A percentile compares a stretch with the other conserved stretches of the same genome.
Evolutionary conservation across 1,284 basidiomycete species (phyloP).

Genomic region (Trametes hirsuta): DNA sequence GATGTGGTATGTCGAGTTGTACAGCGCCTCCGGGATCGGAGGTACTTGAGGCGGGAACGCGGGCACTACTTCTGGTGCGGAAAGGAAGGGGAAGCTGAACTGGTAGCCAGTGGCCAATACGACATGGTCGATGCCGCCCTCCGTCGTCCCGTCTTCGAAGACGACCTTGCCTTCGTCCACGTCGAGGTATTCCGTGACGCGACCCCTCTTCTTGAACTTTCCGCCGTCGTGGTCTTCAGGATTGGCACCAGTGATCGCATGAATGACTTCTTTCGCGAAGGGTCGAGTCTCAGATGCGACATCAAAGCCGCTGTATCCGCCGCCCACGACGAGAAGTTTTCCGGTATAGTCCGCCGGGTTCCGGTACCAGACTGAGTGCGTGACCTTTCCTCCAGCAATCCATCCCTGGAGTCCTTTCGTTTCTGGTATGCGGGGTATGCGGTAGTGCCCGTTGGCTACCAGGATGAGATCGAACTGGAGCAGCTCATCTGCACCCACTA

Average conservation of each 20-base stretch:
- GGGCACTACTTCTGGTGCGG: slow-evolving; percentile 37
- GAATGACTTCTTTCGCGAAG: slow-evolving; percentile 51
- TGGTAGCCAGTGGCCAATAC: slow-evolving; percentile 79
- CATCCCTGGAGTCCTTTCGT: slow-evolving; percentile 64
- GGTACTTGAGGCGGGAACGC: slow-evolving; percentile 44
- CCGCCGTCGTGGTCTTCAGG: slow-evolving; percentile 36
- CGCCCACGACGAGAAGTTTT: slow-evolving; percentile 68
- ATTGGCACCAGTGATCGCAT: slow-evolving; percentile 51
- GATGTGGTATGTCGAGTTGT: slow-evolving; percentile 65
- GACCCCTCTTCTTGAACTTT: slow-evolving; percentile 48
- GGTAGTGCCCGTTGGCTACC: slow-evolving; percentile 76
- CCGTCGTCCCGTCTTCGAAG: slow-evolving; percentile 62
- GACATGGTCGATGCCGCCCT: slow-evolving; percentile 59
- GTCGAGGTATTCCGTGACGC: slow-evolving; percentile 45
- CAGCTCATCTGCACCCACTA: slow-evolving; percentile 31
- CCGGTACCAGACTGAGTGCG: slow-evolving; percentile 71
- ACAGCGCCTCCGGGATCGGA: slow-evolving; percentile 51
- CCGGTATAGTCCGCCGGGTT: slow-evolving; percentile 48
- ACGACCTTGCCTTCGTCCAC: slow-evolving; percentile 49
- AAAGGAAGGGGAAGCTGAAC: slow-evolving; percentile 64
- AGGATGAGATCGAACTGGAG: slow-evolving; percentile 64
- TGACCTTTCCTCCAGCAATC: slow-evolving; percentile 51
- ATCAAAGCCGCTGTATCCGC: slow-evolving; percentile 71
- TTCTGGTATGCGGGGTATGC: slow-evolving; percentile 60
- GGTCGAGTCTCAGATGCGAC: slow-evolving; percentile 59